Evolutionary conservation across 371 early-diverging fungal genomes (phyloP).

Genomic region (Chytridium lagenaria): DNA sequence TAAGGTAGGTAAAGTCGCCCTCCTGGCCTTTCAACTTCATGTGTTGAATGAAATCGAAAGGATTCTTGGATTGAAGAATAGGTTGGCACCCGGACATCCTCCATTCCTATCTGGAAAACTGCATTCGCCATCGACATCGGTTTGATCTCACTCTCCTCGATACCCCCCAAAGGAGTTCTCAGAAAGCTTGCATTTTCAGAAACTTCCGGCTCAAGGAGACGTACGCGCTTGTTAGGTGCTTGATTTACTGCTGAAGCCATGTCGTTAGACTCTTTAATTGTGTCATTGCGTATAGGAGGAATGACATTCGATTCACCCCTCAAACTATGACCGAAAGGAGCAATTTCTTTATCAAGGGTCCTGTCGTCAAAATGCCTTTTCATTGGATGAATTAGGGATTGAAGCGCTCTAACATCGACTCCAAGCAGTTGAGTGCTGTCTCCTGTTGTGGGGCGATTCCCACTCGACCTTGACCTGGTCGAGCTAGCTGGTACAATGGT

Average conservation of each 20-base stretch:
- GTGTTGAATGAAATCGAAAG: conserved; percentile 49
- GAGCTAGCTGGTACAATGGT: conserved; percentile 42
- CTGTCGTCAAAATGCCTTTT: conserved; percentile 4
- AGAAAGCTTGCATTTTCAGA: not conserved
- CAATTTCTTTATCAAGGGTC: not conserved
- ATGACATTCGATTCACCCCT: not conserved
- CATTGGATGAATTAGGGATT: not conserved
- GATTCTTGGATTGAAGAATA: conserved; percentile 17
- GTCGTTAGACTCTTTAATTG: not conserved
- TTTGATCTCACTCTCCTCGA: too few relatives aligned
- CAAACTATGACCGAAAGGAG: not conserved
- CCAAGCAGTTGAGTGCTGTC: not conserved
- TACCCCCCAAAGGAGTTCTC: too few relatives aligned
- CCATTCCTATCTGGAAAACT: not conserved
- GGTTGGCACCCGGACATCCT: not conserved
- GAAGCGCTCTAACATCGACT: not conserved
- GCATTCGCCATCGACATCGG: too few relatives aligned
- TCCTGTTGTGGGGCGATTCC: conserved; percentile 7
- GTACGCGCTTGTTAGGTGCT: not conserved
- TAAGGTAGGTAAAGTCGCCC: conserved; percentile 55
- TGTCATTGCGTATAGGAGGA: not conserved
- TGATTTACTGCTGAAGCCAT: not conserved
- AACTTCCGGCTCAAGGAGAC: not conserved
- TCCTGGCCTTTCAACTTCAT: conserved; percentile 36
- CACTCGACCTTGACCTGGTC: not conserved